A percentile compares a stretch with the other conserved stretches of the same genome.
These are phyloP conservation scores for Afroboletus lepidellus DNA, from an alignment of 1,284 basidiomycete genomes.

Conservation along the genomic window DNA sequence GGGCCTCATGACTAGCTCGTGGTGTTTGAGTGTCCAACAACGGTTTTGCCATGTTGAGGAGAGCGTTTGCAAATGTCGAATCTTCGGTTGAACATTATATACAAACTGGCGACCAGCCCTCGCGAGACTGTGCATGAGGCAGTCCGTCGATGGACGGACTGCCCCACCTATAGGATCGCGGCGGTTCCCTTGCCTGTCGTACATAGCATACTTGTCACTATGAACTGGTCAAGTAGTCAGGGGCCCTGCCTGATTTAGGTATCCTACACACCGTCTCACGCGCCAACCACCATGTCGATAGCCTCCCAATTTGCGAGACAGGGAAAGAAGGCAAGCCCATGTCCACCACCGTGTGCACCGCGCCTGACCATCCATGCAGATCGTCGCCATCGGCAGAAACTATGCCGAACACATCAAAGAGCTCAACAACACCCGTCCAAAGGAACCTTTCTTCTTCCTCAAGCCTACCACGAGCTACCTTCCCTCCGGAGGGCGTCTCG, in stretches of 20 bases:
- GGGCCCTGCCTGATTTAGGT: conserved; percentile 4
- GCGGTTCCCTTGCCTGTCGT: too few relatives aligned
- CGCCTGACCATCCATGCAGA: conserved; percentile 43
- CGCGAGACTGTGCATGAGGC: too few relatives aligned
- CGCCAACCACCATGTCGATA: conserved; percentile 25
- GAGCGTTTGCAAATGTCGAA: too few relatives aligned
- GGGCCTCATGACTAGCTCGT: too few relatives aligned
- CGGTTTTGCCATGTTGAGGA: too few relatives aligned
- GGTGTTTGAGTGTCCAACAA: too few relatives aligned
- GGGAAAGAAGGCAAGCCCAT: conserved; percentile 31
- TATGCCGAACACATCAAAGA: conserved; percentile 90
- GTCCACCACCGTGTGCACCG: accelerated
- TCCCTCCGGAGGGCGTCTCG: conserved; percentile 71
- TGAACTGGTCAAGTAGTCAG: too few relatives aligned
- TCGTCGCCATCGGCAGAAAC: conserved; percentile 88
- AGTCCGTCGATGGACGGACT: too few relatives aligned
- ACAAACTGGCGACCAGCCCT: too few relatives aligned
- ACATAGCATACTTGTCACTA: too few relatives aligned
- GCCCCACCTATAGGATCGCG: too few relatives aligned
- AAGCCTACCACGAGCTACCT: conserved; percentile 95
- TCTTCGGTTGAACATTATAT: too few relatives aligned
- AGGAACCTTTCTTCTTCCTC: conserved; percentile 97
- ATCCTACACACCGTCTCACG: not conserved
- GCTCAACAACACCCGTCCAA: conserved; percentile 86
- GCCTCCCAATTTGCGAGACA: conserved; percentile 45